These are phyloP conservation scores for Termitomyces sp. DNA, from an alignment of 768 basidiomycete species.

Conservation along the genomic window DNA sequence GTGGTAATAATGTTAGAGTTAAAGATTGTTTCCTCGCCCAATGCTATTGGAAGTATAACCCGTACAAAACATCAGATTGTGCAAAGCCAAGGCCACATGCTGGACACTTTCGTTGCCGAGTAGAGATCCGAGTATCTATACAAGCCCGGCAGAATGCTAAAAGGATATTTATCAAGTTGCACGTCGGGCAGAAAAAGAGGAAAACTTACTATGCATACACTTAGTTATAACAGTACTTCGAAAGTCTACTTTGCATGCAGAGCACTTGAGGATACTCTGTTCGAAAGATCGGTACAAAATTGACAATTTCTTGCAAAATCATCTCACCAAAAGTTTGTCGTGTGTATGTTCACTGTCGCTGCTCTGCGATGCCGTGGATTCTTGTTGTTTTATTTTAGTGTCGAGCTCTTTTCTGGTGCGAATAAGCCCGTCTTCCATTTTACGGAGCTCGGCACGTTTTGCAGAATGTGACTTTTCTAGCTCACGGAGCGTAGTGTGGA, in stretches of 20 bases:
- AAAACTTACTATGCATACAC: slow-evolving; percentile 83
- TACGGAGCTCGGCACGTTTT: slow-evolving; percentile 33
- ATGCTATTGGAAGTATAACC: slow-evolving; percentile 41
- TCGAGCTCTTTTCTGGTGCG: slow-evolving; percentile 41
- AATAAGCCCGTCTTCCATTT: slow-evolving; percentile 43
- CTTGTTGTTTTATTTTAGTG: slow-evolving; percentile 7
- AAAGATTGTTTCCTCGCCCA: neutral
- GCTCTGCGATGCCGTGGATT: slow-evolving; percentile 1
- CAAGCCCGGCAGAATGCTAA: slow-evolving; percentile 82
- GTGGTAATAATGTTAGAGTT: slow-evolving; percentile 14
- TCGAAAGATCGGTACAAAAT: slow-evolving; percentile 1
- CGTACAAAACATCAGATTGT: slow-evolving; percentile 64
- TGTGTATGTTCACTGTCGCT: slow-evolving; percentile 1
- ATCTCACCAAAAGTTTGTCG: slow-evolving; percentile 44
- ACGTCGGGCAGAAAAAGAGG: neutral
- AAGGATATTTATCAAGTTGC: neutral
- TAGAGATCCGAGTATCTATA: slow-evolving; percentile 82
- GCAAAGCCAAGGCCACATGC: slow-evolving; percentile 81
- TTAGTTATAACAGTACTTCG: slow-evolving; percentile 79
- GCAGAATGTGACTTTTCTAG: slow-evolving; percentile 25
- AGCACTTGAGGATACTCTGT: slow-evolving; percentile 82
- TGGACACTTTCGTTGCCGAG: slow-evolving; percentile 92
- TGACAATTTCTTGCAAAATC: neutral
- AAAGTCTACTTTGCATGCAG: slow-evolving; percentile 76
- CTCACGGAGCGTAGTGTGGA: slow-evolving; percentile 24